These are phyloP conservation scores for Xylaria digitata DNA, from an alignment of 2,329 filamentous ascomycete species.

Conservation along the genomic window DNA sequence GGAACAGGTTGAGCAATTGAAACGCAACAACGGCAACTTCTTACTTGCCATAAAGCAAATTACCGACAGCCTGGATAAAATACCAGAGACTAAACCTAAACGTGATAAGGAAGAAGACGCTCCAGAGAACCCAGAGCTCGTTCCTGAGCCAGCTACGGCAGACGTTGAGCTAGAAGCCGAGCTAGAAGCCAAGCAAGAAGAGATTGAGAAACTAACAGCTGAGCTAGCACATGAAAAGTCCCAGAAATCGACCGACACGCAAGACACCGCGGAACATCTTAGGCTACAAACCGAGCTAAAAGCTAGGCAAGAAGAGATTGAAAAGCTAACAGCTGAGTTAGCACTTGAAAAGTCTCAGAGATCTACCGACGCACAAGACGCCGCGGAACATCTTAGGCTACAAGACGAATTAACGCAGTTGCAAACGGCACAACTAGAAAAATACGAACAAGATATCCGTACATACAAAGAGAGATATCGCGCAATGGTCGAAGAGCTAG, in stretches of 20 bases:
- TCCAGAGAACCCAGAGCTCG: background rate
- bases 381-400: background rate
- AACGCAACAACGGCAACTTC: background rate
- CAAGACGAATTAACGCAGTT: background rate
- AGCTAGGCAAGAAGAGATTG: conserved; percentile 10
- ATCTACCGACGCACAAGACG: background rate
- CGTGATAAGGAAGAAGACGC: no score
- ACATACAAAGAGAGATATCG: conserved; percentile 52
- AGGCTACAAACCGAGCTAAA: background rate
- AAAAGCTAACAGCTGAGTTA: conserved; percentile 1
- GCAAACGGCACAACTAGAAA: background rate
- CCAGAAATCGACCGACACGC: background rate
- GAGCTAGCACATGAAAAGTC: background rate
- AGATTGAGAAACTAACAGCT: conserved; percentile 14
- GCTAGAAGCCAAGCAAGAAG: background rate
- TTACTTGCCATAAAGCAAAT: background rate
- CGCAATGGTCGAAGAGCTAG: conserved; percentile 92
- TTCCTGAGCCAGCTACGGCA: background rate
- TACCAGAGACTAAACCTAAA: no score
- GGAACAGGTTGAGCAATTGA: background rate
- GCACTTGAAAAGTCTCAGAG: background rate
- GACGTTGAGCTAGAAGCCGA: no score
- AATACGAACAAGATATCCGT: background rate
- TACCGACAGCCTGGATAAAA: no score
- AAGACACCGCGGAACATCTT: background rate